These are phyloP conservation scores for Bacidia rubella DNA, from an alignment of 495 filamentous ascomycete species.

Conservation along the genomic window DNA sequence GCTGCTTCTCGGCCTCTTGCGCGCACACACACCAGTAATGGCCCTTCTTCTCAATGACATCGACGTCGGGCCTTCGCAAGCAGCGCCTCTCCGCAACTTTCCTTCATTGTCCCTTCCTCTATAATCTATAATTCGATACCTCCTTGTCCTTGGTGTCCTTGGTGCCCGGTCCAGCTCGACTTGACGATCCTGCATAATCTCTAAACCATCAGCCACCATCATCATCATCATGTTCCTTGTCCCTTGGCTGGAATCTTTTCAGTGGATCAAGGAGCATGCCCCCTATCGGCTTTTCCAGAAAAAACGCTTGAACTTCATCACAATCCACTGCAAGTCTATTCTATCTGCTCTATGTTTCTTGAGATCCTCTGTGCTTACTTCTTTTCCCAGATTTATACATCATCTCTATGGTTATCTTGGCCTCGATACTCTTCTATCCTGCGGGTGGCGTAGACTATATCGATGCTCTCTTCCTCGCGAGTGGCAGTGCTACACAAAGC, in stretches of 20 bases:
- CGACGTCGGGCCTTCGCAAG: not conserved
- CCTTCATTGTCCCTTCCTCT: not conserved
- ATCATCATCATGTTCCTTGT: constrained; percentile 12
- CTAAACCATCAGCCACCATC: not conserved
- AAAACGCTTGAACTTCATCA: constrained; percentile 70
- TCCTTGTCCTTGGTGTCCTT: not conserved
- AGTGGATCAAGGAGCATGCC: constrained; percentile 31
- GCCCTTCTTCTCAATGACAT: not conserved
- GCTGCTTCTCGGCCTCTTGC: not conserved
- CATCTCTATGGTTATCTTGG: constrained; percentile 49
- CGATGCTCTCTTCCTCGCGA: constrained; percentile 77
- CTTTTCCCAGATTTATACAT: constrained; percentile 57
- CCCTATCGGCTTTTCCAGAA: constrained; percentile 38
- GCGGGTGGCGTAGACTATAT: constrained; percentile 54
- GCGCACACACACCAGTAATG: not conserved
- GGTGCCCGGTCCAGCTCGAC: too few species aligned
- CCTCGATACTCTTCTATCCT: constrained; percentile 65
- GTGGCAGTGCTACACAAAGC: constrained; percentile 74
- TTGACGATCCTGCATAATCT: too few species aligned
- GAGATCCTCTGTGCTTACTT: not conserved
- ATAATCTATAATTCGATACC: not conserved
- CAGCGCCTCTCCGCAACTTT: not conserved
- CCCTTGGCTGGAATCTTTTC: constrained; percentile 23
- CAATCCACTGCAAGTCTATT: constrained; percentile 53
- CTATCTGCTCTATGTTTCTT: not conserved